Evolutionary conservation across 1,139 yeast species (phyloP).

Genomic region (Kodamaea sp.): DNA sequence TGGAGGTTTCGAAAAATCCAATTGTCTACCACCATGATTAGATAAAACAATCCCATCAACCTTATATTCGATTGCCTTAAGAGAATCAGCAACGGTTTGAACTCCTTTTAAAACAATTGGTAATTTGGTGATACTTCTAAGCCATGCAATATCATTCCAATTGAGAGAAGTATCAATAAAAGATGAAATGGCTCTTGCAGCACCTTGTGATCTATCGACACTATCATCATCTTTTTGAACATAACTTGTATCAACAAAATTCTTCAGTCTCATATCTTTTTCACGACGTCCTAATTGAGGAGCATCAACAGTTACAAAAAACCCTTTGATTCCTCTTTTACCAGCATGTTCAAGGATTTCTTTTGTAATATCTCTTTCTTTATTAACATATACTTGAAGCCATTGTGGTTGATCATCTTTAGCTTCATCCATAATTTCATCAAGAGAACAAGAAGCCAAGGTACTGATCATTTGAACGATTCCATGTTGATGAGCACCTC

Average conservation of each 20-base stretch:
- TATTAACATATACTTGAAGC: slow-evolving; percentile 86
- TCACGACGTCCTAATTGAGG: slow-evolving; percentile 94
- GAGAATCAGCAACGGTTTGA: slow-evolving; percentile 66
- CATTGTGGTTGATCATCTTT: slow-evolving; percentile 62
- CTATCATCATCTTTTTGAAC: slow-evolving; percentile 49
- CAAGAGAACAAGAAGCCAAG: slow-evolving; percentile 69
- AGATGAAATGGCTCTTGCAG: slow-evolving; percentile 73
- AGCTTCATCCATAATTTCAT: slow-evolving; percentile 63
- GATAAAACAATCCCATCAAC: slow-evolving; percentile 63
- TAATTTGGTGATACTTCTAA: slow-evolving; percentile 54
- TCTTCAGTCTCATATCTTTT: slow-evolving; percentile 50
- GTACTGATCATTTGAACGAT: slow-evolving; percentile 81
- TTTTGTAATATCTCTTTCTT: slow-evolving; percentile 57
- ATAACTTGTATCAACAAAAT: slow-evolving; percentile 45
- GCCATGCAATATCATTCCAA: slow-evolving; percentile 59
- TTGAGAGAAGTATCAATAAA: slow-evolving; percentile 79
- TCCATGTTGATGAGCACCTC: slow-evolving; percentile 65
- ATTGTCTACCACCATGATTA: slow-evolving; percentile 74
- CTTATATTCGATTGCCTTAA: slow-evolving; percentile 59
- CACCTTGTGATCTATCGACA: slow-evolving; percentile 59
- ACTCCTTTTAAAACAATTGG: slow-evolving; percentile 71
- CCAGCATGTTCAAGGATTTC: slow-evolving; percentile 70
- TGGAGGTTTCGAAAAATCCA: slow-evolving; percentile 66
- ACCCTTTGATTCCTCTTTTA: slow-evolving; percentile 68
- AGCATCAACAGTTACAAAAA: slow-evolving; percentile 89